Evolutionary conservation across 2,329 filamentous ascomycete genomes (phyloP).

Genomic region (Xylaria sp.): DNA sequence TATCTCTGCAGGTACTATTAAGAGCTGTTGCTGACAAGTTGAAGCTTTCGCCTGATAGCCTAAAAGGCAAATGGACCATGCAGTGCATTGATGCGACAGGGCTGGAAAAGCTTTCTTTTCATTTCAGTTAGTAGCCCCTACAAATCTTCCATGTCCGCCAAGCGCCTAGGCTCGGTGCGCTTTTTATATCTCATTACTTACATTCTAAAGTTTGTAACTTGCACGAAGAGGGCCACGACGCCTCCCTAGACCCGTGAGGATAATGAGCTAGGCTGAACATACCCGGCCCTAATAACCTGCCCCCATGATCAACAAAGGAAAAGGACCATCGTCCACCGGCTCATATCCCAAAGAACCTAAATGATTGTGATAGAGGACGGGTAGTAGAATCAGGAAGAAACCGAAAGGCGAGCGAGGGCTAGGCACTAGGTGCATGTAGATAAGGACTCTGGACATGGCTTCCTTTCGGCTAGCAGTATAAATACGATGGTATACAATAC

Average conservation of each 20-base stretch:
- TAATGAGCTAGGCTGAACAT: not conserved
- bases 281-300: not conserved
- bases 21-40: not conserved
- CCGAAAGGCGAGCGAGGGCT: not conserved
- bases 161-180: not conserved
- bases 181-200: not conserved
- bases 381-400: not conserved
- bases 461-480: constrained; percentile 2
- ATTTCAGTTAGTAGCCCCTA: not conserved
- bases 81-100: not conserved
- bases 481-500: not conserved
- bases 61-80: not conserved
- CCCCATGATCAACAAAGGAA: not conserved
- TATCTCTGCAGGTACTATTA: not conserved
- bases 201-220: not conserved
- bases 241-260: not conserved
- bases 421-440: not conserved
- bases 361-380: not conserved
- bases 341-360: not conserved
- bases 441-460: not conserved
- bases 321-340: not conserved
- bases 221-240: not conserved
- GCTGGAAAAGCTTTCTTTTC: not conserved
- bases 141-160: not conserved
- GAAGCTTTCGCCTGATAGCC: not conserved